phyloP scores from a whole-genome alignment of 129 eudicot genomes.

The Ambrosia trifida region DNA sequence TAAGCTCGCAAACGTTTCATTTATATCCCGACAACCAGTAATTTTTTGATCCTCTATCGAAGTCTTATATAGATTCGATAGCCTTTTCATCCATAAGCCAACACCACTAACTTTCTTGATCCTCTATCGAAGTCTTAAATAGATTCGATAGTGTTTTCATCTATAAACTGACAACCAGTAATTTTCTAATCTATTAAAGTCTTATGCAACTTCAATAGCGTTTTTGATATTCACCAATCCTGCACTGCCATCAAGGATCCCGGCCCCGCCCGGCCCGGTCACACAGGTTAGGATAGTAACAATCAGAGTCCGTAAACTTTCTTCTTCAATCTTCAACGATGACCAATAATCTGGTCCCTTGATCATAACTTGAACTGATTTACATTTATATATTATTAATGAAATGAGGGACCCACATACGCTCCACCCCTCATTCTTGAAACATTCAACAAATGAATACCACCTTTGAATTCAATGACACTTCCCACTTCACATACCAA shows the following conservation, averaged over 20 bases:
- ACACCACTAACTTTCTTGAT: constrained; percentile 27
- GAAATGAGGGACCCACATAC: constrained; percentile 46
- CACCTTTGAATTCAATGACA: constrained; percentile 49
- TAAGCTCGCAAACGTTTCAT: background rate
- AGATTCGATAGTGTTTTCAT: background rate
- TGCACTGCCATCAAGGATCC: background rate
- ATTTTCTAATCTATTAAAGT: constrained; percentile 22
- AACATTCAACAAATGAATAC: constrained; percentile 51
- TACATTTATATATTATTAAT: constrained; percentile 27
- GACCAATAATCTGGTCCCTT: too few relatives aligned
- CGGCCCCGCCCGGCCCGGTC: background rate
- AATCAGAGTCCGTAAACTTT: background rate
- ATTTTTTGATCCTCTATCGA: constrained; percentile 26
- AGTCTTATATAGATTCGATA: background rate
- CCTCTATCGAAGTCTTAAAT: background rate
- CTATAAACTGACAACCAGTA: constrained; percentile 7
- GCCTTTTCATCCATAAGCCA: background rate
- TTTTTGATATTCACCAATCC: background rate
- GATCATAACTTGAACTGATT: background rate
- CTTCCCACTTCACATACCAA: constrained; percentile 45
- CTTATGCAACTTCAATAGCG: background rate
- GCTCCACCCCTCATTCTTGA: constrained; percentile 36
- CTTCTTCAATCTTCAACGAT: constrained; percentile 1
- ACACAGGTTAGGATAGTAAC: background rate
- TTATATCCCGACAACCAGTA: constrained; percentile 6